These are phyloP conservation scores for Periconia sp. DNA, from an alignment of 2,329 filamentous ascomycete species.

Conservation along the genomic window DNA sequence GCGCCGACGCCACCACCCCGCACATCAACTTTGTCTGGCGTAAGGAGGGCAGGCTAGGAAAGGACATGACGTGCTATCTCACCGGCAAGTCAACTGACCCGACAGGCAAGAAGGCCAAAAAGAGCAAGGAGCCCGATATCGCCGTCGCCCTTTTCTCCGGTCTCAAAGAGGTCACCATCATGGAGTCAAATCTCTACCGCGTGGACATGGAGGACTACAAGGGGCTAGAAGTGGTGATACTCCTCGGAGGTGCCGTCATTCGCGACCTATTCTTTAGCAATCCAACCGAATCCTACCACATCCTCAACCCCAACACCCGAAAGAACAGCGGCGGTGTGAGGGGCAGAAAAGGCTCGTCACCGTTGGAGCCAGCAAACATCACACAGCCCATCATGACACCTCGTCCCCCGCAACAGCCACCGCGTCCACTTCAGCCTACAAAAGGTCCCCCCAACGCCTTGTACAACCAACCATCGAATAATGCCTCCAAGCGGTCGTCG, in stretches of 20 bases:
- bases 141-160: slow-evolving; percentile 82
- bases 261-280: slow-evolving; percentile 68
- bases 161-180: slow-evolving; percentile 80
- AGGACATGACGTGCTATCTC: slow-evolving; percentile 87
- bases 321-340: slow-evolving; percentile 46
- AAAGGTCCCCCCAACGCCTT: slow-evolving; percentile 21
- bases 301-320: slow-evolving; percentile 55
- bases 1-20: slow-evolving; percentile 61
- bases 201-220: slow-evolving; percentile 95
- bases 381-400: slow-evolving; percentile 42
- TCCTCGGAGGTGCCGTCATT: slow-evolving; percentile 66
- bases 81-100: slow-evolving; percentile 74
- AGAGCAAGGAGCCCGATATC: slow-evolving; percentile 89
- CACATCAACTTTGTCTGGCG: slow-evolving; percentile 88
- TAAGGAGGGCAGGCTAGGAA: slow-evolving; percentile 82
- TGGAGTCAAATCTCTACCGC: slow-evolving; percentile 88
- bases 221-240: slow-evolving; percentile 82
- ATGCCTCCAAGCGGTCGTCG: slow-evolving; percentile 32
- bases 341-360: slow-evolving; percentile 43
- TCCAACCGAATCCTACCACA: slow-evolving; percentile 79
- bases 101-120: slow-evolving; percentile 69
- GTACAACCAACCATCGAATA: slow-evolving; percentile 22
- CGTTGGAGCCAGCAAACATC: slow-evolving; percentile 30
- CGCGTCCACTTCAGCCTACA: slow-evolving; percentile 28
- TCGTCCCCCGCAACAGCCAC: slow-evolving; percentile 33